Base-by-base conservation (phyloP, 208 protist species). In the Acanthamoeba royreba region DNA sequence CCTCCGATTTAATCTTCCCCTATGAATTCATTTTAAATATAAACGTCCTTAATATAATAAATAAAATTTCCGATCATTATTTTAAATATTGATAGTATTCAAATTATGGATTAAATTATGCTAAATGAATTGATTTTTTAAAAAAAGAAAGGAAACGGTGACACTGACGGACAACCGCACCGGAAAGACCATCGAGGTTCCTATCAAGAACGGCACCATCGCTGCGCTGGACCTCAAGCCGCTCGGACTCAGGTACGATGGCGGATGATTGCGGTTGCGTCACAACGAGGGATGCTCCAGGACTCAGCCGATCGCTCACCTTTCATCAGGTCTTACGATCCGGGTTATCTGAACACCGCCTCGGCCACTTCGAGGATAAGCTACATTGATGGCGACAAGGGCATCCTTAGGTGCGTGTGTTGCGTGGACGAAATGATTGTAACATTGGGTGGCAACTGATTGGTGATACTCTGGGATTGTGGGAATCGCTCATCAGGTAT, bases 301-400 rank as follows among this genome's bases (percentile, higher is more conserved):
- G 2, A 38, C 42, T 83, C 45, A 45, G 13, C 19, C 89, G n/a
- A 31, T 93, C 8, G 46, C 5, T 9, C 11, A 45, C 2, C 9
- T 9, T 11, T 45, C 22, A 92, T 11, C 72, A 94, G 92, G 58
- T 13, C 96, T 22, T 96, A 94, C 61, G 95, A 96, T 45, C 95
- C 96, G 35, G 95, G 89, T 17, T 96, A 94, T 52, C 81, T 86
- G 53, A 96, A 95, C 81, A 97, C 95, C 22, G 94, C 95, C 4
- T 92, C 93, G 47, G 91, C 92, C 43, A 94, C 90, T 46, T 95
- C 90, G 40, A 40, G 47, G 45, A 97, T 97, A 79, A 94, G 85
- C 35, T 97, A 94, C 79, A 96, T 97, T 66, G 96, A 97, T 63
- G 96, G 96, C 86, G 96, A 96, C 53, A 96, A 97, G 85, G 97